phyloP scores from a whole-genome alignment of 129 eudicot genomes.

The Chrysanthemum seticuspe region DNA sequence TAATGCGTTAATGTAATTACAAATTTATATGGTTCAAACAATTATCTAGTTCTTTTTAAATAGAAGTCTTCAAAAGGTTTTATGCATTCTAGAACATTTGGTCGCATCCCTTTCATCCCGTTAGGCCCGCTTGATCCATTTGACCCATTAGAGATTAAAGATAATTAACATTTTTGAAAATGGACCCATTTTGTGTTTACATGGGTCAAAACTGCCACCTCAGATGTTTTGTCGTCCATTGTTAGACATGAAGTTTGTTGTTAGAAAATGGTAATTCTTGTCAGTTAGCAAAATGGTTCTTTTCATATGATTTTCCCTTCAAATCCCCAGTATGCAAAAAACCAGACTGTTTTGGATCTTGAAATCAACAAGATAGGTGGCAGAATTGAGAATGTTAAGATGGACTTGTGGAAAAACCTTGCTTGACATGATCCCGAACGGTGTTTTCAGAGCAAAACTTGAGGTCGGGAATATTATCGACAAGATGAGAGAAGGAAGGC shows the following conservation, averaged over 20 bases:
- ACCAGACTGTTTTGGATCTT: not conserved
- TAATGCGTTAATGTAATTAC: not conserved
- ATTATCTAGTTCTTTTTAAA: not conserved
- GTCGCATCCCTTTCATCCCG: not conserved
- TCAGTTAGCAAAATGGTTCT: not conserved
- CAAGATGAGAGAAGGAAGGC: no score
- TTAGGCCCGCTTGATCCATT: not conserved
- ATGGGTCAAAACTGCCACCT: not conserved
- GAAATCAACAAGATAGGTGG: not conserved
- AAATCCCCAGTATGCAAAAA: not conserved
- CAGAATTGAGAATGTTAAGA: no score
- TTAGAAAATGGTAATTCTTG: slow-evolving; percentile 1
- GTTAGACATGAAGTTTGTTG: not conserved
- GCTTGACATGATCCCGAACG: no score
- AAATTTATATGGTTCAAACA: no score
- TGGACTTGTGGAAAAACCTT: no score
- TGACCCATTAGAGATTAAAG: not conserved
- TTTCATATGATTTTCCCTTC: not conserved
- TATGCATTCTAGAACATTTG: not conserved
- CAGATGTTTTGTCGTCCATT: not conserved
- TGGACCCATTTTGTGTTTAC: no score
- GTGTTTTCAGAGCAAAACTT: no score
- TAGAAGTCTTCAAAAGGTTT: not conserved
- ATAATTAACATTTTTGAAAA: not conserved
- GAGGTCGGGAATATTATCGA: no score